A percentile compares a stretch with the other conserved stretches of the same genome.
phyloP scores from a whole-genome alignment of 352 stramenopile genomes.

The Phytophthora multivora region DNA sequence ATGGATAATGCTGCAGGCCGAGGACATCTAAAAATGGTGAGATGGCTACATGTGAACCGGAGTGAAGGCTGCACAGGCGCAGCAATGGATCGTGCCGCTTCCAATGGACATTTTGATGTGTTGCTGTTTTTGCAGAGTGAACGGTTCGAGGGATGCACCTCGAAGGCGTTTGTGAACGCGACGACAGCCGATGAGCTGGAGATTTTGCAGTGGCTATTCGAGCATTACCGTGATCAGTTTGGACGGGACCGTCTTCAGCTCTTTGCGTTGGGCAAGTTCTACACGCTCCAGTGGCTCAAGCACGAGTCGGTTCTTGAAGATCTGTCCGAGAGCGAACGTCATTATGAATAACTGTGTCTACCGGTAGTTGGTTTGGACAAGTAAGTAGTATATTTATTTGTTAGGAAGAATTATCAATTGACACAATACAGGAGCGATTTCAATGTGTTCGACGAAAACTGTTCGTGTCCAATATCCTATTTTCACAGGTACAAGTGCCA shows the following conservation, averaged over 20 bases:
- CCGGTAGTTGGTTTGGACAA: constrained; percentile 18
- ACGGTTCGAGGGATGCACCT: constrained; percentile 28
- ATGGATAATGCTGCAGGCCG: constrained; percentile 37
- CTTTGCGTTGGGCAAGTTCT: constrained; percentile 44
- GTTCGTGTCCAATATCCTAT: neutral
- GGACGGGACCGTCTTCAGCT: constrained; percentile 40
- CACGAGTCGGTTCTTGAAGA: constrained; percentile 30
- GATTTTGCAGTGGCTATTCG: constrained; percentile 47
- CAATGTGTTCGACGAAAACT: neutral
- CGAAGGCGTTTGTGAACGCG: constrained; percentile 43
- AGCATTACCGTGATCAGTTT: constrained; percentile 32
- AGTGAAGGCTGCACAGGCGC: constrained; percentile 33
- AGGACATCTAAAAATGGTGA: constrained; percentile 30
- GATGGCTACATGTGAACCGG: constrained; percentile 38
- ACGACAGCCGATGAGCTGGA: constrained; percentile 38
- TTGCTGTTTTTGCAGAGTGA: constrained; percentile 39
- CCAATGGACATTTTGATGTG: constrained; percentile 44
- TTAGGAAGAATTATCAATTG: constrained; percentile 28
- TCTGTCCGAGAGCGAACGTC: constrained; percentile 30
- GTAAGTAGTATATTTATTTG: constrained; percentile 39
- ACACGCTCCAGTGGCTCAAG: constrained; percentile 45
- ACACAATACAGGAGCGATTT: constrained; percentile 26
- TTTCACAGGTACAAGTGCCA: too few species aligned
- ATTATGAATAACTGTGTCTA: constrained; percentile 31
- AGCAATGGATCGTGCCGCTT: constrained; percentile 41